Base-by-base conservation (phyloP, 306 rosid species). In the Corylus avellana region DNA sequence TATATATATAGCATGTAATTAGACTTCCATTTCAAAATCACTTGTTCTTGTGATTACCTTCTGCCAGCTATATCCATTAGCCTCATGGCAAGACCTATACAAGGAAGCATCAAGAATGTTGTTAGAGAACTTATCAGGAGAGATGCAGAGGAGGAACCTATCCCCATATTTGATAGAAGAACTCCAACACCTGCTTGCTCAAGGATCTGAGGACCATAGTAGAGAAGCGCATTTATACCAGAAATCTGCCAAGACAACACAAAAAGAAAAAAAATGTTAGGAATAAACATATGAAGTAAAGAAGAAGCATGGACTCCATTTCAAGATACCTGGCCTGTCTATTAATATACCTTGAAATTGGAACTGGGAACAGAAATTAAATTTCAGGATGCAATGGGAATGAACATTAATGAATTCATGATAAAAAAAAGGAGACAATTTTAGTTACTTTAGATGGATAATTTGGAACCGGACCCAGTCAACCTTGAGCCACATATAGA, bases 61-160 rank as follows among this genome's bases (percentile, higher is more conserved):
- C 97, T 83, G 80, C 95, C 95, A 70, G 92, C 35, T 61, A 86
- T 76, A 64, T 92, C 97, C 95, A 92, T 90, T 58, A 90, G 88
- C 79, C 85, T 80, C 82, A 92, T 85, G 17, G 95, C 59, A 75
- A 87, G 46, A 44, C 81, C 93, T 80, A 90, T 85, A 83, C 92
- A 90, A 57, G 97, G 97, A 85, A 92, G 95, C 97, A 90, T 92
- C 39, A 89, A 86, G 54, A 92, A 83, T 12, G 97, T 82, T 27
- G 88, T 87, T 5, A 92, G 66, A 69, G 80, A 56, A 75, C 84
- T 90, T 20, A 89, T 74, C 8, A 90, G 89, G 55, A 92, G 83
- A 62, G 97, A 87, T 49, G 88, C 75, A 77, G 93, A 90, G 6
- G 81, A 51, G 16, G 90, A 80, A 70, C 78, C 75, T 49, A 92